Evolutionary conservation across 2,329 filamentous ascomycete species (phyloP), one percentile per base, ranked within the genome.

Genomic region (Colletotrichum zoysiae): DNA sequence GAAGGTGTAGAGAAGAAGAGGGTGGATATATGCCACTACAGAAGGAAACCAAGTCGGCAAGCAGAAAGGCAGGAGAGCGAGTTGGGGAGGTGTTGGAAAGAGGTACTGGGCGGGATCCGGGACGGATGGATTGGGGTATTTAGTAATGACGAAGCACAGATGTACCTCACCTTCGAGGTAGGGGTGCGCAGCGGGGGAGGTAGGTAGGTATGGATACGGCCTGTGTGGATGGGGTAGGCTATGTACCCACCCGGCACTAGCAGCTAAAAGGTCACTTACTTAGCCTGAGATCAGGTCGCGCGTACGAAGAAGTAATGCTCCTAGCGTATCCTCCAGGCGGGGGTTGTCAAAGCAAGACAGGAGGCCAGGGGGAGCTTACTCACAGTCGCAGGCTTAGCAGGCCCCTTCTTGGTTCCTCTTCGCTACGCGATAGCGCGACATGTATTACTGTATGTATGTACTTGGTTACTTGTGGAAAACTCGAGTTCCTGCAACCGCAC

Each of bases 101-200:
- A 65, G 55, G 30, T 70, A 20, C 66, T 65, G 65, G 67, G 66
- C 70, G 66, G 66, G 26, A 70, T 72, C 55, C 70, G 70, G 70
- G 59, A 72, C 70, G 70, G 70, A 72, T 70, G 70, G 65, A 72
- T 72, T 73, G 71, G 66, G 73, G 70, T 70, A 74, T 60, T 74
- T 74, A 74, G 73, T 74, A 74, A 74, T 73, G 73, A 74, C 70
- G 70, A 70, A 65, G 71, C 65, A 72, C 70, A 70, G 70, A 65
- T 70, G 70, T 64, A 56, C 61, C 61, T 64, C 38, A 64, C 26
- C 38, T 55, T 40, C 38, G 57, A 72, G 66, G 65, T 72, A 73
- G 73, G 71, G 71, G 64, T 67, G 68, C 18, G 48, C 55, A 46
- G 64, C 56, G 48, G 68, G 44, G 67, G 64, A 30, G 30, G 30